Evolutionary conservation across 148 eudicot species (phyloP).

Genomic region (Rhododendron griersonianum): DNA sequence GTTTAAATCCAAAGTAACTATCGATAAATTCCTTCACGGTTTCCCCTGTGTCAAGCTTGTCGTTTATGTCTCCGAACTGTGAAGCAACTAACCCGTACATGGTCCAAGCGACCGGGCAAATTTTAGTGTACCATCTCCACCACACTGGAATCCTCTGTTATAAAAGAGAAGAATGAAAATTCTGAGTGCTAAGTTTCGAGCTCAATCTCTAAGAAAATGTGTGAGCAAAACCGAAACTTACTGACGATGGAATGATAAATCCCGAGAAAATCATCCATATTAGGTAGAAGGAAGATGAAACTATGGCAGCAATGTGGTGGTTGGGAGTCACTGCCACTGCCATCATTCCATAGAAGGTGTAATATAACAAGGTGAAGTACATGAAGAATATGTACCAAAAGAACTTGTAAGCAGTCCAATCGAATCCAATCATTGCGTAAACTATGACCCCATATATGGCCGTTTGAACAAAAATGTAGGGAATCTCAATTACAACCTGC

Average conservation of each 20-base stretch:
- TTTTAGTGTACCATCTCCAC: conserved; percentile 57
- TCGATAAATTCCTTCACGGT: conserved; percentile 29
- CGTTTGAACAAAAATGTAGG: conserved; percentile 38
- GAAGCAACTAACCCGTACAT: conserved; percentile 43
- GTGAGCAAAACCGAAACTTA: conserved; percentile 16
- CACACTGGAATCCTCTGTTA: conserved; percentile 72
- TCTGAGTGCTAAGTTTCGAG: background rate
- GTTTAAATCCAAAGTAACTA: conserved; percentile 33
- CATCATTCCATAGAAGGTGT: conserved; percentile 62
- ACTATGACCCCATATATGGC: conserved; percentile 30
- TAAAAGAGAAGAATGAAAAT: background rate
- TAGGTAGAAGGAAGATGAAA: conserved; percentile 34
- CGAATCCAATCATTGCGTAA: conserved; percentile 48
- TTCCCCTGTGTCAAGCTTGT: background rate
- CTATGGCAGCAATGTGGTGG: conserved; percentile 37
- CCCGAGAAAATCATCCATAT: conserved; percentile 51
- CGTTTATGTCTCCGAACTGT: conserved; percentile 37
- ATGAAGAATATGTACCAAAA: conserved; percentile 40
- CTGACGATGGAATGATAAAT: conserved; percentile 35
- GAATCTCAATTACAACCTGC: conserved; percentile 48
- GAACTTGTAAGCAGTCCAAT: conserved; percentile 46
- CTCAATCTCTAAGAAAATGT: background rate
- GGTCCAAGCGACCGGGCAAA: conserved; percentile 39
- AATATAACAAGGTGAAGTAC: conserved; percentile 45
- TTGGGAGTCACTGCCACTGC: conserved; percentile 45